A percentile compares a stretch with the other conserved stretches of the same genome.
These are phyloP conservation scores for Anisodus tanguticus DNA, from an alignment of 257 asterid species.

Conservation along the genomic window DNA sequence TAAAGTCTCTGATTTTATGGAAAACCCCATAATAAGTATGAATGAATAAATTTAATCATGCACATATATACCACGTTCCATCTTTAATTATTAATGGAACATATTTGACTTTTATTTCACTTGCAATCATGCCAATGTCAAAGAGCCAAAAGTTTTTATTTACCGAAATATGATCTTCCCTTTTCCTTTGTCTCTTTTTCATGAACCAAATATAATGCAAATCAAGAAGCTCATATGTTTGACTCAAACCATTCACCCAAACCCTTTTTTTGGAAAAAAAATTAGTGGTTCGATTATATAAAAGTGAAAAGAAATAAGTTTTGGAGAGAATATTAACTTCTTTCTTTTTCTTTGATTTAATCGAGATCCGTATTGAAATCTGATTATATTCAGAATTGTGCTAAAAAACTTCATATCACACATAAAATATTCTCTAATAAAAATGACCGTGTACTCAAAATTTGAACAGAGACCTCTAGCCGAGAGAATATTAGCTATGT, in stretches of 20 bases:
- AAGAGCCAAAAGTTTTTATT: constrained; percentile 3
- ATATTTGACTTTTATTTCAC: constrained; percentile 11
- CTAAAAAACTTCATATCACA: background rate
- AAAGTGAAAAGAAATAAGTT: background rate
- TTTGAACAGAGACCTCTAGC: too few species aligned
- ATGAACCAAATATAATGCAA: background rate
- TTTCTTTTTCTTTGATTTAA: background rate
- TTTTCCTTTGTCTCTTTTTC: background rate
- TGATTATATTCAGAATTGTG: rapidly evolving
- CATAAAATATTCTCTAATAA: background rate
- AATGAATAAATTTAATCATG: constrained; percentile 8
- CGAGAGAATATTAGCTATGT: background rate
- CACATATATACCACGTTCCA: constrained; percentile 14
- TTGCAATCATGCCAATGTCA: constrained; percentile 14
- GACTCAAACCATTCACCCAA: background rate
- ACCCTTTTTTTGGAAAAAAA: too few species aligned
- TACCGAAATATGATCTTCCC: background rate
- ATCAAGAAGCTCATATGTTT: background rate
- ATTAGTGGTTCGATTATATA: background rate
- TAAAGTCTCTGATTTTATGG: background rate
- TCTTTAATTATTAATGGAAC: constrained; percentile 18
- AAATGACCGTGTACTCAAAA: background rate
- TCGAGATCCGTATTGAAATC: rapidly evolving
- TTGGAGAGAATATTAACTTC: background rate
- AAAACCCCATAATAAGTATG: background rate